Percentiles rank a stretch among this genome's conserved stretches.
Evolutionary conservation across 768 basidiomycete genomes (phyloP).

Genomic region (Leccinellum rugosiceps): DNA sequence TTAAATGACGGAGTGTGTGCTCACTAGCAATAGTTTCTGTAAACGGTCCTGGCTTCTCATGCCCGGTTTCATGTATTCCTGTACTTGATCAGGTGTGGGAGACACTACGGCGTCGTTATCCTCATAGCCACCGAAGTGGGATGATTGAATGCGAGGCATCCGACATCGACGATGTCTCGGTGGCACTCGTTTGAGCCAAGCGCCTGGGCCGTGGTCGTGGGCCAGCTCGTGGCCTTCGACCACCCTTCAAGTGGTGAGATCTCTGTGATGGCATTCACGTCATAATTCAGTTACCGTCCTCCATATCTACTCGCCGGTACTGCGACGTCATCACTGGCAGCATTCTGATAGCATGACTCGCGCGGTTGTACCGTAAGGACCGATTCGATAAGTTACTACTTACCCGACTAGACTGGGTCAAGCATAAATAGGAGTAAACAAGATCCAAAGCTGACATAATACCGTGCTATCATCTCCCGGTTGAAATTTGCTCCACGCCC

Average conservation of each 20-base stretch:
- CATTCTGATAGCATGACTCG: background rate
- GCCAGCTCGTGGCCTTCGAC: background rate
- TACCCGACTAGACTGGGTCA: background rate
- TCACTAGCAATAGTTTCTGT: background rate
- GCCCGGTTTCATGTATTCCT: background rate
- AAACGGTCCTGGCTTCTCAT: background rate
- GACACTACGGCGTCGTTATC: background rate
- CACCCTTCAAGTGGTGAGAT: background rate
- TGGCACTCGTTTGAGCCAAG: conserved; percentile 2
- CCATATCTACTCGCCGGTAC: background rate
- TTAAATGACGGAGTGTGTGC: background rate
- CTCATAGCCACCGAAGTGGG: background rate
- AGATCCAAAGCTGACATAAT: background rate
- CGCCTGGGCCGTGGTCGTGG: background rate
- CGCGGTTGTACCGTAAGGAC: background rate
- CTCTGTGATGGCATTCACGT: background rate
- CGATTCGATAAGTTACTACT: background rate
- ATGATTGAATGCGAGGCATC: background rate
- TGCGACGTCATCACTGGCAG: no score
- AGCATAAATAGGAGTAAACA: background rate
- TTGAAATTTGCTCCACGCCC: background rate
- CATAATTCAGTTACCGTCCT: conserved; percentile 1
- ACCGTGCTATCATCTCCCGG: background rate
- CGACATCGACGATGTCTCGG: background rate
- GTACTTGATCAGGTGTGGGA: background rate